Base-by-base conservation (phyloP, 2,329 filamentous ascomycete species). In the Paraconiothyrium brasiliense region DNA sequence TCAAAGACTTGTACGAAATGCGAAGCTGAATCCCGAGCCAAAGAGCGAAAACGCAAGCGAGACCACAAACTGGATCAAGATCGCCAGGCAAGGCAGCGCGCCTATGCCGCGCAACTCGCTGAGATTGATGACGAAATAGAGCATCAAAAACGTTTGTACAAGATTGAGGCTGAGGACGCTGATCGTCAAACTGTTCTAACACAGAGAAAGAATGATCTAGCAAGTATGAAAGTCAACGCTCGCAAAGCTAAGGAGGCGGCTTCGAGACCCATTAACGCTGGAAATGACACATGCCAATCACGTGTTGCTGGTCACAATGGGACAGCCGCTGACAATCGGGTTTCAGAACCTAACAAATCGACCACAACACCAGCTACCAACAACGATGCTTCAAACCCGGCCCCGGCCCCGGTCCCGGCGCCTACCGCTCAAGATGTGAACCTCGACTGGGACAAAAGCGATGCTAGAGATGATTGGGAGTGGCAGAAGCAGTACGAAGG, bases 401-500 rank as follows among this genome's bases (percentile, higher is more conserved):
- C 13, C n/a, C 14, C 14, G 13, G 14, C 20, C 20, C 20, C 20
- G 20, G 20, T 20, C 20, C 20, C 20, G 20, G 20, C 20, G 20
- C 20, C 20, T 20, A 20, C 20, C 20, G 20, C 20, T 20, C 20
- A 20, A 20, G 20, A 20, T 20, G 20, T 20, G 20, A 20, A 20
- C 1, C 20, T 20, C 20, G 54, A 44, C 35, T 66, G 63, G 67
- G 58, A 72, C 14, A 57, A 69, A 8, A 74, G 72, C 50, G 67
- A 75, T 46, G 66, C 76, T 2, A 71, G 60, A 58, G 82, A 79
- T 1, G 87, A 92, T 20, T 93, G 90, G 91, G 77, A 89, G 14
- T 71, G 79, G 0, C 82, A 89, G 66, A 92, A 92, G 70, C 52
- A 77, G 1, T 70, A 75, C 0, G 84, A 89, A 35, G 80, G 81